phyloP scores from a whole-genome alignment of 192 early-diverging fungal genomes.

The Coemansia sp. region DNA sequence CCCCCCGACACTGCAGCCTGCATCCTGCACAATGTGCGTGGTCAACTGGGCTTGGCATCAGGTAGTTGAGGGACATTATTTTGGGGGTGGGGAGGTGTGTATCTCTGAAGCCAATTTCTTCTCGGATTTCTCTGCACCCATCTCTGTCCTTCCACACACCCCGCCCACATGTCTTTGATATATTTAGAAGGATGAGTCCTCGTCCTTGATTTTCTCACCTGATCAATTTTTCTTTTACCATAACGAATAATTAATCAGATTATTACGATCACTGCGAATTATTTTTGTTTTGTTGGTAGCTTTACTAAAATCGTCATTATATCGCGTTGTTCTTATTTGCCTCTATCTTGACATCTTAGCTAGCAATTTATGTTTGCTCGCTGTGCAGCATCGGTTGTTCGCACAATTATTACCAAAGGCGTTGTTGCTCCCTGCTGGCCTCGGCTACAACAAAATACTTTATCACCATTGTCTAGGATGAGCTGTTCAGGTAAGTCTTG shows the following conservation, averaged over 20 bases:
- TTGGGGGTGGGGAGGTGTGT: neutral
- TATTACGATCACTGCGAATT: neutral
- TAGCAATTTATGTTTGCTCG: neutral
- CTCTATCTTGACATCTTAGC: neutral
- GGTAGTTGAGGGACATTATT: neutral
- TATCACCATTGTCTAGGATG: neutral
- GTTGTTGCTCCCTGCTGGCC: neutral
- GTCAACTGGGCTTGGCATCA: constrained; percentile 3
- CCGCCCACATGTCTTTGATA: neutral
- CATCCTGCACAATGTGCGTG: neutral
- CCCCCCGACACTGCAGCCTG: neutral
- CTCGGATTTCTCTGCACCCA: neutral
- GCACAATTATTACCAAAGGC: neutral
- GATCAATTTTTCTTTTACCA: neutral
- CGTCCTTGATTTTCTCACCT: neutral
- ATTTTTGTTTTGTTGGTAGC: neutral
- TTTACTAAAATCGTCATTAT: neutral
- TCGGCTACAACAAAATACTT: neutral
- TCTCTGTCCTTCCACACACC: neutral
- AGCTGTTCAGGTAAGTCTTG: neutral
- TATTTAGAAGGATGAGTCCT: neutral
- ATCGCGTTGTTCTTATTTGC: neutral
- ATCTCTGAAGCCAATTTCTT: constrained; percentile 12
- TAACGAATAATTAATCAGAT: neutral
- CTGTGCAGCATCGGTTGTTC: neutral